Percentiles rank a stretch among this genome's conserved stretches.
These are phyloP conservation scores for Tetrahymena malaccensis DNA, from an alignment of 73 alveolate genomes.

Conservation along the genomic window DNA sequence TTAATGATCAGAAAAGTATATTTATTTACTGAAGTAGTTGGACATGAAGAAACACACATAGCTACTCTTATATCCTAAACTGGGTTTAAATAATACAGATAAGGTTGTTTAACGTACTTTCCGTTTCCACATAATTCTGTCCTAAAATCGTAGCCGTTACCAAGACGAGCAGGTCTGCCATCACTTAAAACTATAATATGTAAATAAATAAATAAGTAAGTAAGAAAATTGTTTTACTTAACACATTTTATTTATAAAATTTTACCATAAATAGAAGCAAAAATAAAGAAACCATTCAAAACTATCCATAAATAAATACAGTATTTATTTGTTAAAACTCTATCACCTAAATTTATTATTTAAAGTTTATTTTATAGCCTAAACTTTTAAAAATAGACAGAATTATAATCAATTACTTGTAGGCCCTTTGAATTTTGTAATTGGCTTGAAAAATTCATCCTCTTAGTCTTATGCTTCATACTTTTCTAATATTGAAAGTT, in stretches of 20 bases:
- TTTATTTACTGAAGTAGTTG: slow-evolving; percentile 1
- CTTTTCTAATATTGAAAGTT: not conserved
- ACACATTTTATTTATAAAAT: too few species aligned
- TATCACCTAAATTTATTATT: not conserved
- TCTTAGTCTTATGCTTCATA: not conserved
- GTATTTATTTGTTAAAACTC: not conserved
- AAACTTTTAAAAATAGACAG: not conserved
- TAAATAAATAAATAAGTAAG: too few species aligned
- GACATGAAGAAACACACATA: slow-evolving; percentile 43
- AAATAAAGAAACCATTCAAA: not conserved
- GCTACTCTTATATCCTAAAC: slow-evolving; percentile 28
- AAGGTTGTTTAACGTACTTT: slow-evolving; percentile 23
- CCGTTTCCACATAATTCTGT: slow-evolving; percentile 47
- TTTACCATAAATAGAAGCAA: not conserved
- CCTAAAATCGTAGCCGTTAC: slow-evolving; percentile 47
- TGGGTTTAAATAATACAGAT: slow-evolving; percentile 42
- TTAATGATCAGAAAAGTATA: not conserved
- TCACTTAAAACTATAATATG: not conserved
- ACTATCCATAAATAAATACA: not conserved
- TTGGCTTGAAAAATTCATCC: not conserved
- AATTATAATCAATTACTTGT: not conserved
- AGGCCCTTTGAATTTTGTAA: not conserved
- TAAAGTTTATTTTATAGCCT: not conserved
- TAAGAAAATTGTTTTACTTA: too few species aligned
- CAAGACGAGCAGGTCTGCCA: slow-evolving; percentile 33